phyloP scores from a whole-genome alignment of 78 protist genomes.

The Monosiga brevicollis region DNA sequence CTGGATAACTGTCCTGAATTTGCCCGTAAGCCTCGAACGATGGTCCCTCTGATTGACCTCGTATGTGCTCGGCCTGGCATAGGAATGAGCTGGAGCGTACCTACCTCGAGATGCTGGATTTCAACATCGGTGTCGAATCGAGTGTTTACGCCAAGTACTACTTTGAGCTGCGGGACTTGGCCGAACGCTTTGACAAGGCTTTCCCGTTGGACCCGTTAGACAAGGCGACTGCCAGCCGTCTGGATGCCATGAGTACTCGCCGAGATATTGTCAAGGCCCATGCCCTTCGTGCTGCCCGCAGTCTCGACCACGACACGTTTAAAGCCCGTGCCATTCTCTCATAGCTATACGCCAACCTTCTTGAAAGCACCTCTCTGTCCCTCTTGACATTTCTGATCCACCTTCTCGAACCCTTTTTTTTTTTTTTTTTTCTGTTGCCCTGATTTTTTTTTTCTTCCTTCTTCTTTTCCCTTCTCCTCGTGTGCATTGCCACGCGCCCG shows the following conservation, averaged over 20 bases:
- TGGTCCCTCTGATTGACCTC: too few relatives aligned
- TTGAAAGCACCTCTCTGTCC: too few relatives aligned
- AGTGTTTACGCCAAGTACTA: slow-evolving; percentile 33
- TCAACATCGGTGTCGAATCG: slow-evolving; percentile 31
- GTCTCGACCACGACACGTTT: background rate
- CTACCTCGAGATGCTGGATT: slow-evolving; percentile 36
- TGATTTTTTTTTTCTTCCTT: too few relatives aligned
- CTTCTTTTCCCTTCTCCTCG: too few relatives aligned
- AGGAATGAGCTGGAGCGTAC: slow-evolving; percentile 46
- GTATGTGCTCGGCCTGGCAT: too few relatives aligned
- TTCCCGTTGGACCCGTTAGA: slow-evolving; percentile 7
- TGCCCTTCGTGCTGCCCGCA: background rate
- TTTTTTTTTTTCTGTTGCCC: too few relatives aligned
- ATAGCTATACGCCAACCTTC: too few relatives aligned
- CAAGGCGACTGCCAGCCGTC: background rate
- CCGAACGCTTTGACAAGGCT: background rate
- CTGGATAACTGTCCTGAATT: slow-evolving; percentile 24
- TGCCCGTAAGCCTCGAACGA: too few relatives aligned
- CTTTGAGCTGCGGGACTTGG: slow-evolving; percentile 12
- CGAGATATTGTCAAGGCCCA: background rate
- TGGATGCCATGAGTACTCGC: slow-evolving; percentile 2
- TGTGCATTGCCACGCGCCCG: too few relatives aligned
- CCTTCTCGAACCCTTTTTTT: too few relatives aligned
- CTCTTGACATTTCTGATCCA: too few relatives aligned
- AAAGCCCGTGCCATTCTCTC: background rate